Evolutionary conservation across 805 yeast genomes (phyloP).

Genomic region (Myxozyma lipomycoides): DNA sequence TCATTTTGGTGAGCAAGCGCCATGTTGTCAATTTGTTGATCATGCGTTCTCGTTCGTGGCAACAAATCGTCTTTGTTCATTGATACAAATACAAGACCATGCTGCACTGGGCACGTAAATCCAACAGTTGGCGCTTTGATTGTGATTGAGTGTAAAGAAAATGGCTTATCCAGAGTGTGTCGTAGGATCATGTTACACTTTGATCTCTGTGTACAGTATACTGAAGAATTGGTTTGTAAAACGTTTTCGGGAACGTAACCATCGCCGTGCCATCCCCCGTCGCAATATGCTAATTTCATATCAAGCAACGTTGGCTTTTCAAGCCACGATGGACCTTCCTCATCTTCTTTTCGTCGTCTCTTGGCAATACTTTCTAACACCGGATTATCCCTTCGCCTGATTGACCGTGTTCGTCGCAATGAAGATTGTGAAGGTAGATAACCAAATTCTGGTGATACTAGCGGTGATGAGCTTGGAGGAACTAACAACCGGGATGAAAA

Average conservation of each 20-base stretch:
- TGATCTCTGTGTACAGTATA: constrained; percentile 24
- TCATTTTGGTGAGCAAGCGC: neutral
- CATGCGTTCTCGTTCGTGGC: constrained; percentile 19
- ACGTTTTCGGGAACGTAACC: constrained; percentile 20
- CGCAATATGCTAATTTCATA: constrained; percentile 21
- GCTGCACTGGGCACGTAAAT: constrained; percentile 27
- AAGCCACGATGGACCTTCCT: constrained; percentile 4
- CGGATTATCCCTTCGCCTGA: constrained; percentile 17
- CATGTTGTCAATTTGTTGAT: constrained; percentile 13
- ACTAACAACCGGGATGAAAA: neutral
- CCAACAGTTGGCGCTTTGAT: constrained; percentile 25
- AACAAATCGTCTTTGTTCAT: constrained; percentile 22
- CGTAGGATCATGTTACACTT: constrained; percentile 26
- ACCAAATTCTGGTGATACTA: neutral
- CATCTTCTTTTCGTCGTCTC: constrained; percentile 13
- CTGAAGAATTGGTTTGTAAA: constrained; percentile 9
- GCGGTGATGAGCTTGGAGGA: constrained; percentile 4
- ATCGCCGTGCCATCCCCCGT: constrained; percentile 28
- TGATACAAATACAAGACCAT: constrained; percentile 21
- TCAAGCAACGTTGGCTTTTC: constrained; percentile 13
- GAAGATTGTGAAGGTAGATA: constrained; percentile 3
- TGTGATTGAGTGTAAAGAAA: constrained; percentile 24
- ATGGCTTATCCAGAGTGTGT: constrained; percentile 16
- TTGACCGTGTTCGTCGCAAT: constrained; percentile 14
- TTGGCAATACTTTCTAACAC: constrained; percentile 15